A percentile compares a stretch with the other conserved stretches of the same genome.
Evolutionary conservation across 495 filamentous ascomycete genomes (phyloP).

Genomic region (Jackrogersella minutella): DNA sequence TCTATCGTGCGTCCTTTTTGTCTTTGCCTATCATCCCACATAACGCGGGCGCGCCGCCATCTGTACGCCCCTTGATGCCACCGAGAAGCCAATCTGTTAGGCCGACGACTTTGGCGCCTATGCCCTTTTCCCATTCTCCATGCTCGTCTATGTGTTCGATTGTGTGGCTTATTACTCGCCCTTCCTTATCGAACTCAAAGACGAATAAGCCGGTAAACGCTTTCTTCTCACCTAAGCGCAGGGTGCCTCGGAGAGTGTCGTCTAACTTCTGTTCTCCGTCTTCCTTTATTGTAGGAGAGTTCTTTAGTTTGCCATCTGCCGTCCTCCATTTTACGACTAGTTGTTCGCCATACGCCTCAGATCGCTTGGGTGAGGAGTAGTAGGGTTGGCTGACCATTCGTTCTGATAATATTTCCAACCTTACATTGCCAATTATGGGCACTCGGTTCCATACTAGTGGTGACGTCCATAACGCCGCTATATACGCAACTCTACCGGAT

Average conservation of each 20-base stretch:
- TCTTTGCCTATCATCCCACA: conserved; percentile 21
- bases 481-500: conserved; percentile 86
- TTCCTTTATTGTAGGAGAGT: conserved; percentile 34
- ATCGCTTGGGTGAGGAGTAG: conserved; percentile 41
- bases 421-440: conserved; percentile 87
- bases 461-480: conserved; percentile 92
- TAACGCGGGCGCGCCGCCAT: conserved; percentile 40
- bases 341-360: conserved; percentile 69
- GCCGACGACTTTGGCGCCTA: conserved; percentile 76
- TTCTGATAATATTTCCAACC: conserved; percentile 84
- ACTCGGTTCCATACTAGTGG: conserved; percentile 95
- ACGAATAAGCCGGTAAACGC: conserved; percentile 88
- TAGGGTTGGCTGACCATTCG: conserved; percentile 71
- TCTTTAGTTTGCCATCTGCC: conserved; percentile 49
- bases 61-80: conserved; percentile 55
- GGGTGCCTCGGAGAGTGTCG: conserved; percentile 37
- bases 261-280: conserved; percentile 40
- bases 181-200: conserved; percentile 94
- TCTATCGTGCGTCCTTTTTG: conserved; percentile 16
- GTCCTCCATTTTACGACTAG: conserved; percentile 87
- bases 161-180: conserved; percentile 81
- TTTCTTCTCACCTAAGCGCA: conserved; percentile 48
- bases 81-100: conserved; percentile 91
- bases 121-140: conserved; percentile 68
- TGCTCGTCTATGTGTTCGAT: conserved; percentile 91